Evolutionary conservation across 139 green algal genomes (phyloP).

Genomic region (Ostreobium quekettii): DNA sequence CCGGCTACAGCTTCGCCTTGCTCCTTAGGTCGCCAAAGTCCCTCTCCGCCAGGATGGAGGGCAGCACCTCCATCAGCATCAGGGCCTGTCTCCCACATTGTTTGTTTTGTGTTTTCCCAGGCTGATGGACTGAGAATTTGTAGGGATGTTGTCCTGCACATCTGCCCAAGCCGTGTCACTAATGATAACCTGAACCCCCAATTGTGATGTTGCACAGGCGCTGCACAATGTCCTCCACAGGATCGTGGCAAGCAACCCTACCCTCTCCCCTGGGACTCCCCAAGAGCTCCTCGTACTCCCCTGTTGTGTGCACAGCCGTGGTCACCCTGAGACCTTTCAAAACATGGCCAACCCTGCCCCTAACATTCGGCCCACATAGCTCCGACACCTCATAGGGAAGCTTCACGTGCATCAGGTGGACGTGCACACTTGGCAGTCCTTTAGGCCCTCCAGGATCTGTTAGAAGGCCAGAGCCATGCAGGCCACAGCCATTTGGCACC

Average conservation of each 20-base stretch:
- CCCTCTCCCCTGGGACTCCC: not conserved
- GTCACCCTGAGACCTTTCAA: slow-evolving; percentile 12
- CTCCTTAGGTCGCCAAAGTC: slow-evolving; percentile 8
- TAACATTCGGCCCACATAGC: too few relatives aligned
- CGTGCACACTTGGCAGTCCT: slow-evolving; percentile 61
- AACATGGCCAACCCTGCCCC: too few relatives aligned
- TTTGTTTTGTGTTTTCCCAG: slow-evolving; percentile 55
- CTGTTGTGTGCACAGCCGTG: slow-evolving; percentile 2
- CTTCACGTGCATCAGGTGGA: slow-evolving; percentile 28
- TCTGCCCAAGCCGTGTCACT: slow-evolving; percentile 57
- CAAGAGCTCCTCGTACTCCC: not conserved
- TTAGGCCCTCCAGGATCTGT: slow-evolving; percentile 48
- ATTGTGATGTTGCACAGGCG: slow-evolving; percentile 32
- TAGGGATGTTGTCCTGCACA: slow-evolving; percentile 53
- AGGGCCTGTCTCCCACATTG: slow-evolving; percentile 28
- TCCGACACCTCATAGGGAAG: not conserved
- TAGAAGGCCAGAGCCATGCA: not conserved
- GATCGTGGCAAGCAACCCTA: slow-evolving; percentile 38
- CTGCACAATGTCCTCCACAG: slow-evolving; percentile 35
- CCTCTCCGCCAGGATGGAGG: slow-evolving; percentile 17
- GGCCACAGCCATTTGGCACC: not conserved
- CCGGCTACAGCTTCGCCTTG: slow-evolving; percentile 46
- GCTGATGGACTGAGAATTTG: slow-evolving; percentile 43
- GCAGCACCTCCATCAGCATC: slow-evolving; percentile 48
- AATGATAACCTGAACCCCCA: slow-evolving; percentile 66